Conservation (phyloP, 2,329 filamentous ascomycete genomes). For the Westerdykella sp. region DNA sequence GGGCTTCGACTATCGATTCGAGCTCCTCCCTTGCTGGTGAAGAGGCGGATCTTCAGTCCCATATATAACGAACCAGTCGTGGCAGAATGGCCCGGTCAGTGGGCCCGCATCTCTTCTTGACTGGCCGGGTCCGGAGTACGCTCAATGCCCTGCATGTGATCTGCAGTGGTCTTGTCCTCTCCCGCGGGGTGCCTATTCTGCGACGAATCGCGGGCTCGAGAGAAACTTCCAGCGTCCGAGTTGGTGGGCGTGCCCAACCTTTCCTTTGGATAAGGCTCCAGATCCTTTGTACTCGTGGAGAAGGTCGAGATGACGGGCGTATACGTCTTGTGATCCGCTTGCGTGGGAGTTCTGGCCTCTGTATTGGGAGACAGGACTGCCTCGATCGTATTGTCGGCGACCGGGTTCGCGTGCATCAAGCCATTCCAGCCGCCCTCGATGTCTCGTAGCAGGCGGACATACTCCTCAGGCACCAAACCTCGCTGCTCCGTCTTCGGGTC, state of each 20-base stretch:
- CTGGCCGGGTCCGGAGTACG: slow-evolving; percentile 1
- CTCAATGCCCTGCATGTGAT: slow-evolving; percentile 19
- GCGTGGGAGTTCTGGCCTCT: slow-evolving; percentile 38
- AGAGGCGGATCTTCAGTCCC: no score
- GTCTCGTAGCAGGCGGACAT: slow-evolving; percentile 83
- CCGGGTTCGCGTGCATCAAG: slow-evolving; percentile 32
- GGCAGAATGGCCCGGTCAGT: not conserved
- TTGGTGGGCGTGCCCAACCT: slow-evolving; percentile 35
- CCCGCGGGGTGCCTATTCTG: slow-evolving; percentile 9
- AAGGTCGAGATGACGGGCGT: slow-evolving; percentile 47
- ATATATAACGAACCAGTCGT: no score
- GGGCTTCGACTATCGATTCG: no score
- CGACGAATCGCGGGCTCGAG: slow-evolving; percentile 7
- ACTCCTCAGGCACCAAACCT: slow-evolving; percentile 92
- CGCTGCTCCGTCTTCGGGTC: slow-evolving; percentile 92
- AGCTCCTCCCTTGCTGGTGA: no score
- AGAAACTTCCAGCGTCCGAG: slow-evolving; percentile 16
- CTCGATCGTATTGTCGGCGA: slow-evolving; percentile 14
- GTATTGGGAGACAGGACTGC: slow-evolving; percentile 22
- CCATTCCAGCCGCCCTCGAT: slow-evolving; percentile 76
- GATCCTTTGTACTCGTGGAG: slow-evolving; percentile 47
- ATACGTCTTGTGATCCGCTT: slow-evolving; percentile 33
- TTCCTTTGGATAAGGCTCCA: slow-evolving; percentile 43
- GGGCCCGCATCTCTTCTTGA: not conserved
- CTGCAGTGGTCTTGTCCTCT: slow-evolving; percentile 16